Evolutionary conservation across 352 stramenopile species (phyloP), one percentile per base, ranked within the genome.

Genomic region (Peronosclerospora sorghi): DNA sequence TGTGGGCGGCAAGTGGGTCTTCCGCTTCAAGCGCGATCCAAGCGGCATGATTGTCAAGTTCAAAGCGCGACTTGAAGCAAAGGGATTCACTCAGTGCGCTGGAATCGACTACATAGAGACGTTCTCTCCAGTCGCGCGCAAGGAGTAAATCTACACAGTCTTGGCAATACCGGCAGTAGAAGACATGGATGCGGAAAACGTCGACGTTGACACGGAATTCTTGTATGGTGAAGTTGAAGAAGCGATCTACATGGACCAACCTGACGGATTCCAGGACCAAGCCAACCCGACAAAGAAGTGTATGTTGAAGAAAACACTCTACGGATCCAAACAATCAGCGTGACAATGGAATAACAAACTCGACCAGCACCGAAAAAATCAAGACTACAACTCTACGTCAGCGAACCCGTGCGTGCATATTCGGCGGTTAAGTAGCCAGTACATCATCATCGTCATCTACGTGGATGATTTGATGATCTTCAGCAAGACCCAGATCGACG

Each of bases 201-300:
- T 15, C 8, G 35, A 40, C 9, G 19, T 40, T 3, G 35, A 40
- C 18, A 40, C 35, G 4, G 35, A 9, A 8, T 40, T 50, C 12
- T 26, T 50, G 5, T 43, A 50, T 12, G 43, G 34, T 9, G 23
- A 50, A 17, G 15, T 42, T 0, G 43, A 50, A 29, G 43, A 43
- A 8, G 43, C 21, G 30, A 39, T 48, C 9, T 39, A 40, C 41
- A 48, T 48, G 41, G 41, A 48, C 7, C 12, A 42, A 29, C n/a
- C n/a, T n/a, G n/a, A n/a, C n/a, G n/a, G n/a, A n/a, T n/a, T n/a
- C n/a, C n/a, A n/a, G n/a, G n/a, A n/a, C n/a, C n/a, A n/a, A n/a
- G n/a, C n/a, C n/a, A n/a, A n/a, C n/a, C n/a, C n/a, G n/a, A n/a
- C n/a, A n/a, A n/a, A n/a, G n/a, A n/a, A n/a, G n/a, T n/a, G n/a